Base-by-base conservation (phyloP, 202 grass and related monocot genomes). In the Zoysia matrella region DNA sequence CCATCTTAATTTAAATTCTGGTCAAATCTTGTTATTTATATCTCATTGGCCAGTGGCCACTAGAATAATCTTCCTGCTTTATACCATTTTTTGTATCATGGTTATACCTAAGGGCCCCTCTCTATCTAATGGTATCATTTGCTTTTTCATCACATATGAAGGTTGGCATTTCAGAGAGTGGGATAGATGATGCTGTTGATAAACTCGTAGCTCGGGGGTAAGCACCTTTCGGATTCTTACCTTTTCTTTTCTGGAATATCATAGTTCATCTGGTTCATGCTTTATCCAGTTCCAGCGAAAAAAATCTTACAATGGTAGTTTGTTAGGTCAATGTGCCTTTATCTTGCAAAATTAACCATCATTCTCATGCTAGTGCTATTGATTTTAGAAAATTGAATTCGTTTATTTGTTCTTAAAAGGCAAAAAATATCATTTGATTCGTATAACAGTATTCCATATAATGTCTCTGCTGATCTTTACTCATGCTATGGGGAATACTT, bases 91-190 rank as follows among this genome's bases (percentile, higher is more conserved):
- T 80, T 12, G 42, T 73, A 75, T 51, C 61, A 69, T 68, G 47
- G 65, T 56, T 76, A 39, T 56, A 62, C 50, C 42, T 78, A 47
- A 67, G 65, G 47, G 65, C 57, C 57, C 69, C 18, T 36, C 30
- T 36, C 30, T 36, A 36, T 36, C 30, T 36, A 36, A 36, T 36
- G 30, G 30, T 6, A 45, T 14, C 3, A 47, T 53, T 68, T 47
- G 82, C 13, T 42, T 76, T 42, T 60, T 85, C 48, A 56, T 79
- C 72, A 81, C 56, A 73, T 86, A 11, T 80, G 75, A 84, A 98
- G 95, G 95, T 98, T 91, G 95, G 95, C 61, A 90, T 98, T 88
- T 89, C 92, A 78, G 92, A 98, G 71, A 86, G 76, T 83, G 95
- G 95, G 83, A 98, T 98, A 84, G 92, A 95, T 77, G 86, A 88